Conservation (phyloP, 345 rosid species). For the Lumnitzera littorea region DNA sequence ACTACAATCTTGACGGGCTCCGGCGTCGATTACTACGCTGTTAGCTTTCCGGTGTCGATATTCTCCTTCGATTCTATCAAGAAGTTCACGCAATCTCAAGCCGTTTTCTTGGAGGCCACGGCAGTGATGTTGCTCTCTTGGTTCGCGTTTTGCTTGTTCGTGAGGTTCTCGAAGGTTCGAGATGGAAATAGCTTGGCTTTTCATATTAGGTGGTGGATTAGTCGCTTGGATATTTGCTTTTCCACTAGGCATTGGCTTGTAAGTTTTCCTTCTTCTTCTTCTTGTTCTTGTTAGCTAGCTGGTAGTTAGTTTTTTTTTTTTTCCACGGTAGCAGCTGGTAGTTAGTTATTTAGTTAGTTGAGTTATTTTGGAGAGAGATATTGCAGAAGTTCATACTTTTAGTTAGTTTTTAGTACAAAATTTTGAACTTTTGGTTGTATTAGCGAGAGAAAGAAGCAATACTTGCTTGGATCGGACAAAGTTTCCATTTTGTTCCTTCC, state of each 20-base stretch:
- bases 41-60: conserved; percentile 52
- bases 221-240: conserved; percentile 80
- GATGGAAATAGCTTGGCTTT: conserved; percentile 74
- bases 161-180: conserved; percentile 69
- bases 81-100: conserved; percentile 86
- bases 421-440: no score
- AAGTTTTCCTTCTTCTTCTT: conserved; percentile 6
- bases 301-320: background rate
- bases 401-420: no score
- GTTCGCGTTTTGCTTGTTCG: conserved; percentile 56
- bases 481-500: no score
- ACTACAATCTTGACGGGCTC: conserved; percentile 34
- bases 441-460: no score
- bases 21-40: conserved; percentile 35
- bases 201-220: conserved; percentile 85
- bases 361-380: no score
- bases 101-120: conserved; percentile 89
- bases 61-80: conserved; percentile 67
- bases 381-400: no score
- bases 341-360: background rate
- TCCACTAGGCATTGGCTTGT: conserved; percentile 98
- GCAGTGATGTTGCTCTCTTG: conserved; percentile 58
- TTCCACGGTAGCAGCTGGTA: no score
- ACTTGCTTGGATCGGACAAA: no score
- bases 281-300: background rate